A percentile compares a stretch with the other conserved stretches of the same genome.
These are phyloP conservation scores for Cordyceps farinosa DNA, from an alignment of 2,329 filamentous ascomycete genomes.

Conservation along the genomic window DNA sequence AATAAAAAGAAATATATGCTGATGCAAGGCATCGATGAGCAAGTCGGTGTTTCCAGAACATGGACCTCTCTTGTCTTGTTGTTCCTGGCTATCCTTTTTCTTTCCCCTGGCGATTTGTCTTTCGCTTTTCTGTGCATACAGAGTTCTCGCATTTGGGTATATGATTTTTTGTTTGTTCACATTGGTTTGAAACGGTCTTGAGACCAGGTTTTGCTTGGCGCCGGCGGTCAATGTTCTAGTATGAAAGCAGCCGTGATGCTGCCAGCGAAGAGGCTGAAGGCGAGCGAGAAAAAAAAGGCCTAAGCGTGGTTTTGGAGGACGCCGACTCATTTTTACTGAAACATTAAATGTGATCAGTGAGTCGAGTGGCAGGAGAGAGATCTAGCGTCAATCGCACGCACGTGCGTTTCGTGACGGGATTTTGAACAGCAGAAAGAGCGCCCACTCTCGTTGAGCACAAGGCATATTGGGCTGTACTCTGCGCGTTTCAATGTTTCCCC, in stretches of 20 bases:
- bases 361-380: not conserved
- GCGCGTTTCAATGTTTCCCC: not conserved
- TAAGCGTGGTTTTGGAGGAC: not conserved
- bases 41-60: constrained; percentile 3
- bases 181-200: constrained; percentile 17
- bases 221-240: constrained; percentile 16
- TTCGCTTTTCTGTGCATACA: constrained; percentile 17
- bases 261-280: not conserved
- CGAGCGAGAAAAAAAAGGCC: not conserved
- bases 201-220: constrained; percentile 18
- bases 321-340: not conserved
- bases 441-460: not conserved
- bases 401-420: not conserved
- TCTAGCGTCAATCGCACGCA: not conserved
- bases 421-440: not conserved
- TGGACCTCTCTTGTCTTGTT: constrained; percentile 11
- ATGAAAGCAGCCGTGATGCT: constrained; percentile 11
- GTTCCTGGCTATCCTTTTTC: not conserved
- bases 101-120: not conserved
- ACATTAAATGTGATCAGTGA: not conserved
- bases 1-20: constrained; percentile 60
- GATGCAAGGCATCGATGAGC: not conserved
- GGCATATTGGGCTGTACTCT: not conserved
- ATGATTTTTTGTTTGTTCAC: constrained; percentile 23
- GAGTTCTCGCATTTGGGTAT: constrained; percentile 17